Evolutionary conservation across 1,139 yeast genomes (phyloP).

Genomic region (Yamadazyma songkhlaensis): DNA sequence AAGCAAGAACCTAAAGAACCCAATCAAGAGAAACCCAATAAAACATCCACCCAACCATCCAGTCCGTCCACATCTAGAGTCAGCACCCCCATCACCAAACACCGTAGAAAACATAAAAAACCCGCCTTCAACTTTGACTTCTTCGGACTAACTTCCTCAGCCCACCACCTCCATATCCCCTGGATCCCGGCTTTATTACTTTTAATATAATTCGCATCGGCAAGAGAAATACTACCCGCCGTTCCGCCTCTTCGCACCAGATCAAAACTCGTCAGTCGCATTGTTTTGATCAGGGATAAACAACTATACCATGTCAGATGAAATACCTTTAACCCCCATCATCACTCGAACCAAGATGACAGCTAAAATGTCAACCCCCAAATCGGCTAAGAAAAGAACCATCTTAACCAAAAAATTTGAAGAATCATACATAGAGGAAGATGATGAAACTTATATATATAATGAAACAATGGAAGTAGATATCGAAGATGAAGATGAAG

Average conservation of each 20-base stretch:
- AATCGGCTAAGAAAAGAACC: constrained; percentile 16
- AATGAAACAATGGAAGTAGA: constrained; percentile 21
- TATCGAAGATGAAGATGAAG: constrained; percentile 15
- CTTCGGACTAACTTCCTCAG: not conserved
- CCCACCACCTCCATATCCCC: not conserved
- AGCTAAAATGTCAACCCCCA: constrained; percentile 8
- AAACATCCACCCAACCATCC: no score
- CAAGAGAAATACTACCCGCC: not conserved
- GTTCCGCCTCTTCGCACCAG: not conserved
- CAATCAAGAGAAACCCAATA: not conserved
- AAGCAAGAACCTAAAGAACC: no score
- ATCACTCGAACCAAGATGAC: constrained; percentile 5
- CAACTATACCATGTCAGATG: constrained; percentile 3
- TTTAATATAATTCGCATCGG: not conserved
- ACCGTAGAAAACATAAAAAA: constrained; percentile 1
- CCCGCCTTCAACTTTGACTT: constrained; percentile 3
- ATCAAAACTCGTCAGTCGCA: constrained; percentile 2
- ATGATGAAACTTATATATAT: constrained; percentile 34
- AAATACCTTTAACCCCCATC: constrained; percentile 12
- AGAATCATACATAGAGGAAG: constrained; percentile 35
- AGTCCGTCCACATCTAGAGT: no score
- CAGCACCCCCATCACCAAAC: no score
- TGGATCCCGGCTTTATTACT: no score
- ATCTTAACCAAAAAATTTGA: constrained; percentile 23
- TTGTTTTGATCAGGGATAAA: not conserved